Base-by-base conservation (phyloP, 305 asterid species). In the Fraxinus xanthoxyloides region DNA sequence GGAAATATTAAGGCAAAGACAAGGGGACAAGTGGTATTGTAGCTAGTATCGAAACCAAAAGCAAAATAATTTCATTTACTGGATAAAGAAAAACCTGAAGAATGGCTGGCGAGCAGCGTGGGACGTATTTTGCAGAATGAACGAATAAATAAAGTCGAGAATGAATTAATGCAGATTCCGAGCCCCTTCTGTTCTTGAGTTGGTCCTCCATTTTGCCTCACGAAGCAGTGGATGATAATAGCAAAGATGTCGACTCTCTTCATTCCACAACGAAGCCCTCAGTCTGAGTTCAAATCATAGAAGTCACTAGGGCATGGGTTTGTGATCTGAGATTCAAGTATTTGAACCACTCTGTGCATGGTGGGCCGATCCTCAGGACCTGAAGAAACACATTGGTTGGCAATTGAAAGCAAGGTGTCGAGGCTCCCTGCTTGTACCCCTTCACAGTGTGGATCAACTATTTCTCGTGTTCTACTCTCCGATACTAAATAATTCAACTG, bases 261-360 rank as follows among this genome's bases (percentile, higher is more conserved):
- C 75, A 69, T 76, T 75, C 81, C 77, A 75, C 76, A 13, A 59
- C 23, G 51, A 77, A 69, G 77, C 82, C 80, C 87, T 94, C 73
- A 94, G 69, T 93, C 98, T 1, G 98, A 93, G 87, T 74, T 84
- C 10, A 97, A 94, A 79, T 95, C 99, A 15, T 94, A 93, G 90
- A 95, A 93, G 84, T 92, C 98, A 77, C 99, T 94, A 5, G 98
- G 97, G 83, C 97, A 94, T 13, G 99, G 98, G 31, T 97, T 95
- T 83, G 89, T 92, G 76, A 93, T 93, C 89, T 94, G 96, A 1
- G 98, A 92, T 91, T 94, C 99, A 13, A 95, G 95, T 76, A 88
- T 89, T 86, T 95, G 99, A 79, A 94, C 94, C 24, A 95, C 97
- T 81, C 97, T 84, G 84, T 95, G 98, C 91, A 95, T 95, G 56